Base-by-base conservation (phyloP, 2,329 filamentous ascomycete genomes). In the Seiridium cupressi region DNA sequence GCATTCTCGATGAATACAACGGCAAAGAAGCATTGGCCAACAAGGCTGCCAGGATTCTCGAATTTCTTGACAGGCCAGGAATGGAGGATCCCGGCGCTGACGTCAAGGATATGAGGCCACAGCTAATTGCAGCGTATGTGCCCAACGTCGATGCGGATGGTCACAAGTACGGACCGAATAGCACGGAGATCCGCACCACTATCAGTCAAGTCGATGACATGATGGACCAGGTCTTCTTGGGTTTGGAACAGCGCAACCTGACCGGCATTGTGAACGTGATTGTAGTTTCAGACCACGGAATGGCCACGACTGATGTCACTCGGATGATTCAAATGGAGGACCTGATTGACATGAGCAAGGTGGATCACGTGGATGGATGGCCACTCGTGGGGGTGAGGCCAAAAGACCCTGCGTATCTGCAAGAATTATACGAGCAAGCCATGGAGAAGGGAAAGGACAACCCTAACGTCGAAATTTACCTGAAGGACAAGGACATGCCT, bases 211-310 rank as follows among this genome's bases (percentile, higher is more conserved):
- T 91, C 1, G 95, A 99, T 73, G 77, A 75, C 2, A 96, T 98
- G 92, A 79, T 99, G 34, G 89, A 87, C 35, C 74, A 84, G 31
- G 77, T 99, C 1, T 89, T 98, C 69, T 74, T 80, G 1, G 93
- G 93, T 0, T 80, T 99, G 0, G 85, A 93, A 62, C 77, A 84
- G 51, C 88, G 95, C 54, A 97, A 98, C 71, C 77, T 99, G 55
- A 97, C 93, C 0, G 73, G 89, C 26, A 90, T 99, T 62, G 92
- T 98, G 70, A 99, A 99, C 66, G 84, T 99, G 6, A 88, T 99
- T 40, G 84, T 99, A n/a, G 94, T 99, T 2, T 97, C 93, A 0
- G 95, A 99, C 72, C 95, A 99, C 72, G 95, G 95, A 55, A 99
- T 99, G 95, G 95, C 95, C 1, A 96, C 93, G 0, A 98, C 95